Conservation (phyloP, 2,329 filamentous ascomycete species). For the Fusarium globosum region DNA sequence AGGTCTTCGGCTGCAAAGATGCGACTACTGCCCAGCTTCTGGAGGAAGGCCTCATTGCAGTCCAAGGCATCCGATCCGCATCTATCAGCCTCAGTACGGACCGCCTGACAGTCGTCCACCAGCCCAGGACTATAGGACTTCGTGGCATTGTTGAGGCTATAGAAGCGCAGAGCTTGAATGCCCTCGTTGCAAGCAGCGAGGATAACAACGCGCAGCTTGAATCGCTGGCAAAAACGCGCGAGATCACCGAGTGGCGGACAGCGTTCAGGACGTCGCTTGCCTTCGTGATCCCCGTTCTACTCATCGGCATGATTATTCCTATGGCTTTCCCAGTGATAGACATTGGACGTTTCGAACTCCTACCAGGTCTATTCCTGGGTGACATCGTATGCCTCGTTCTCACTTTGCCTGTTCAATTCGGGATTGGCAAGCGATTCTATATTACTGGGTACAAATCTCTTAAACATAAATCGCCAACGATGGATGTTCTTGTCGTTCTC, state of each 20-base stretch:
- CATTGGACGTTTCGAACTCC: constrained; percentile 74
- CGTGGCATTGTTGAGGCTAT: constrained; percentile 84
- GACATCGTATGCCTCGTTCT: constrained; percentile 85
- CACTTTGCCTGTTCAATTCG: constrained; percentile 95
- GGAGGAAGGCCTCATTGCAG: constrained; percentile 73
- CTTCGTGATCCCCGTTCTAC: constrained; percentile 90
- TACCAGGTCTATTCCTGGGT: constrained; percentile 86
- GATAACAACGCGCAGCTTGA: constrained; percentile 98
- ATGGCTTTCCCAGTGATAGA: constrained; percentile 84
- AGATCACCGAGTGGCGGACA: constrained; percentile 91
- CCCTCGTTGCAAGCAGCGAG: constrained; percentile 87
- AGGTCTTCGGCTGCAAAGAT: not conserved
- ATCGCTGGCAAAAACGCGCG: constrained; percentile 93
- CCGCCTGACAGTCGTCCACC: constrained; percentile 78
- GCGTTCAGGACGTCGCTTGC: constrained; percentile 81
- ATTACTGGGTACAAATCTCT: constrained; percentile 89
- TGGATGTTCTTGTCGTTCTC: constrained; percentile 95
- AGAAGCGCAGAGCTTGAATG: constrained; percentile 87
- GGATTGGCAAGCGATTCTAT: constrained; percentile 95
- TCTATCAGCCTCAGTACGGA: constrained; percentile 78
- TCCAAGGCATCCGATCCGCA: constrained; percentile 79
- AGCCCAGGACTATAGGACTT: constrained; percentile 78
- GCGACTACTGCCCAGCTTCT: constrained; percentile 59
- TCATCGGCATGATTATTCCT: constrained; percentile 93
- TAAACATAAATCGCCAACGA: constrained; percentile 90